phyloP scores from a whole-genome alignment of 1,284 basidiomycete species.

The Rhodotorula sp. region DNA sequence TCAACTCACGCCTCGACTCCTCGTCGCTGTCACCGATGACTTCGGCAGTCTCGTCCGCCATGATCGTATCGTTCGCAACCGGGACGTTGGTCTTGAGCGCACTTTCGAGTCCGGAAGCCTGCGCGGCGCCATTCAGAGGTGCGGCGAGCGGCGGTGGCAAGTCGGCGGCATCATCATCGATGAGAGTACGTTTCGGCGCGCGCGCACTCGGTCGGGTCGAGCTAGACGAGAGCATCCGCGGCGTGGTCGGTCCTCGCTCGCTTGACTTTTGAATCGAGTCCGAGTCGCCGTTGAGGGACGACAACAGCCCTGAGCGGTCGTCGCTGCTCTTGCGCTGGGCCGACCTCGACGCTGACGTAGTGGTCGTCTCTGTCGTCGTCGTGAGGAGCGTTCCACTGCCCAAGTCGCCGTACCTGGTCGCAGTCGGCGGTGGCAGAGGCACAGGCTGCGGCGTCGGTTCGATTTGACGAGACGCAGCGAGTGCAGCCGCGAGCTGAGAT shows the following conservation, averaged over 20 bases:
- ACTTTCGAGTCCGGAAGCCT: too few relatives aligned
- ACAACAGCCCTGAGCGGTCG: background rate
- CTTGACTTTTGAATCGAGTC: too few relatives aligned
- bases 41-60: constrained; percentile 1
- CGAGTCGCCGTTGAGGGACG: background rate
- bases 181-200: too few relatives aligned
- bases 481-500: background rate
- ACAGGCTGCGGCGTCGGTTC: background rate
- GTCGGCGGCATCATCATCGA: too few relatives aligned
- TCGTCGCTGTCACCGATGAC: constrained; percentile 24
- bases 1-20: constrained; percentile 5
- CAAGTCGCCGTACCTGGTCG: constrained; percentile 8
- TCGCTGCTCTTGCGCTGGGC: background rate
- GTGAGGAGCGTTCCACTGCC: background rate
- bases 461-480: background rate
- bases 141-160: too few relatives aligned
- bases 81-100: too few relatives aligned
- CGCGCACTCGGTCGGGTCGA: too few relatives aligned
- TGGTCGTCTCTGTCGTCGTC: background rate
- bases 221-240: too few relatives aligned
- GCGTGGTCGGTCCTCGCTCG: too few relatives aligned
- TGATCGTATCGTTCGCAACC: background rate
- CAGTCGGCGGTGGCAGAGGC: background rate
- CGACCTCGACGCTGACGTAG: background rate
- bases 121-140: too few relatives aligned